Evolutionary conservation across 2,329 filamentous ascomycete genomes (phyloP), one percentile per base, ranked within the genome.

Genomic region (Uncinocarpus reesii): DNA sequence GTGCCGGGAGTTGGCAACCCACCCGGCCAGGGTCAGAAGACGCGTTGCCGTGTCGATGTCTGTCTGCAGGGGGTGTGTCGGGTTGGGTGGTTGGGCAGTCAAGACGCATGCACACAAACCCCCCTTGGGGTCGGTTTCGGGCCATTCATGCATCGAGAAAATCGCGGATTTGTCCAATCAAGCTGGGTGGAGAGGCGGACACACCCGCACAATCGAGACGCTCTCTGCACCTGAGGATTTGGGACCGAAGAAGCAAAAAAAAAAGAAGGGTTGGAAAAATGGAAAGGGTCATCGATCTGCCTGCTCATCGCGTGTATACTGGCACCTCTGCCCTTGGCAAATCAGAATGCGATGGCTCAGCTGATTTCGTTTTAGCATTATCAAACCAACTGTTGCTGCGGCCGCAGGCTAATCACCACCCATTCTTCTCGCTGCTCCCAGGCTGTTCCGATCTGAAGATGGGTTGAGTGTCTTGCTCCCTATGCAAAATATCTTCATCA

Each of bases 81-180:
- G 34, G 44, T 31, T 40, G 34, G n/a, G 32, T 40, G 24, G 44
- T 47, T 47, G 44, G 44, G 44, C 44, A 47, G n/a, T 44, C 28
- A 34, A 24, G 31, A 35, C 16, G 13, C n/a, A n/a, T n/a, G n/a
- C n/a, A n/a, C n/a, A n/a, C n/a, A n/a, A n/a, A n/a, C n/a, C 7
- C n/a, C 24, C 15, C 24, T 16, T 31, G 24, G 34, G 44, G 26
- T 40, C 36, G 16, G n/a, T 32, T 40, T 47, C 34, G 31, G 34
- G 31, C 34, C 44, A 40, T 40, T 40, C 44, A 32, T 37, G 44
- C 44, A 23, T 32, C 32, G 26, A 21, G 15, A 16, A 23, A 38
- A 23, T 15, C 34, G 16, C 36, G 13, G 10, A 1, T 31, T n/a
- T 15, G 34, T 40, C 44, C 44, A 47, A 45, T 45, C 36, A 40